These are phyloP conservation scores for Leccinum barrowsii DNA, from an alignment of 768 basidiomycete genomes.

Conservation along the genomic window DNA sequence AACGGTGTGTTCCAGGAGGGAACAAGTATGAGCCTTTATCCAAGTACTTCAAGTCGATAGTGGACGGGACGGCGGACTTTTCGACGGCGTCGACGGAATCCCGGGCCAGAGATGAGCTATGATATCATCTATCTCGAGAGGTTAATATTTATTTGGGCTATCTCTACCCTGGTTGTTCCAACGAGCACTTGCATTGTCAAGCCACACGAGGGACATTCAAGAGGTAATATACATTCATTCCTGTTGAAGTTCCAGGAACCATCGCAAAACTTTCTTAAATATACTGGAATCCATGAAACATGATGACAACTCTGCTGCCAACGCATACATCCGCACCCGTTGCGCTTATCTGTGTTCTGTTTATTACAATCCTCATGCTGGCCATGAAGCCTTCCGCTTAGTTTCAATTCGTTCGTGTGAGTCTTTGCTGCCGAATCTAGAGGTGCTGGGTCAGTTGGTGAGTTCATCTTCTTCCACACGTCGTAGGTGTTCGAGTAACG, in stretches of 20 bases:
- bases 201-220: neutral
- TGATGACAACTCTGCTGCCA: neutral
- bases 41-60: constrained; percentile 67
- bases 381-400: neutral
- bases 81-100: constrained; percentile 36
- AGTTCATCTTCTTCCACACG: constrained; percentile 8
- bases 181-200: neutral
- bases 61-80: constrained; percentile 66
- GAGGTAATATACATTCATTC: constrained; percentile 1
- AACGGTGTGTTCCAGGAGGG: constrained; percentile 41
- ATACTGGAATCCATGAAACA: neutral
- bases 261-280: neutral
- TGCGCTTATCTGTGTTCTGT: neutral
- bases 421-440: neutral
- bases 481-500: constrained; percentile 20
- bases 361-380: neutral
- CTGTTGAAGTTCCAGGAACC: neutral
- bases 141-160: constrained; percentile 3
- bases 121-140: constrained; percentile 8
- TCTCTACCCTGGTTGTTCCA: neutral
- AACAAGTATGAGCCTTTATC: constrained; percentile 73
- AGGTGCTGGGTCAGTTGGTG: constrained; percentile 15
- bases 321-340: neutral
- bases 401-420: neutral
- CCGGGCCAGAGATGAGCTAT: constrained; percentile 32